Conservation (phyloP, 2,329 filamentous ascomycete genomes). For the Hysterium pulicare region DNA sequence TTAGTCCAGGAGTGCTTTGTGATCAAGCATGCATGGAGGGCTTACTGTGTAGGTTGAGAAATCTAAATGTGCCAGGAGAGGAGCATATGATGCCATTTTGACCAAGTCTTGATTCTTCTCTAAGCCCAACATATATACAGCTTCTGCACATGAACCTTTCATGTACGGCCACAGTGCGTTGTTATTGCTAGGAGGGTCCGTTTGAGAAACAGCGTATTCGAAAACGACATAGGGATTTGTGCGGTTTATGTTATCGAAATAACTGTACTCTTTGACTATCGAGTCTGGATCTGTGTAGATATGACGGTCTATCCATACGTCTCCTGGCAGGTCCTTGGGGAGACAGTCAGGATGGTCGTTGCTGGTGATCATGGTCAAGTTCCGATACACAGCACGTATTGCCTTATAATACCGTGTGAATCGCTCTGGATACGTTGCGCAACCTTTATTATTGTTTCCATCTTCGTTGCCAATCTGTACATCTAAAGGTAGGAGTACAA, state of each 20-base stretch:
- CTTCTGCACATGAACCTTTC: constrained; percentile 62
- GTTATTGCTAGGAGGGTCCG: background rate
- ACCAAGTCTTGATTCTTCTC: constrained; percentile 61
- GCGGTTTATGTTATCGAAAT: background rate
- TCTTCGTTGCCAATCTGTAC: too few species aligned
- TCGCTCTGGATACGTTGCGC: constrained; percentile 50
- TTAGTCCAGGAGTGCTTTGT: background rate
- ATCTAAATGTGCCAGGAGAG: constrained; percentile 28
- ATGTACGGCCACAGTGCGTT: constrained; percentile 14
- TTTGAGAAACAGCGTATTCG: background rate
- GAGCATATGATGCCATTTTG: constrained; percentile 49
- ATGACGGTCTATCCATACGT: background rate
- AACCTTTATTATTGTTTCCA: constrained; percentile 63
- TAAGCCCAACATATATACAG: constrained; percentile 60
- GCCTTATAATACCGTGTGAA: constrained; percentile 56
- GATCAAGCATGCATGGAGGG: background rate
- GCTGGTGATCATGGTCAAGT: background rate
- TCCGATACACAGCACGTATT: background rate
- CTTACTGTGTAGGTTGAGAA: constrained; percentile 1
- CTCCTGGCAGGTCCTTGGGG: background rate
- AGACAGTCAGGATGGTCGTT: background rate
- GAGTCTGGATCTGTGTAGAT: background rate
- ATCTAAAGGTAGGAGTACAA: too few species aligned
- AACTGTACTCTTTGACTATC: background rate
- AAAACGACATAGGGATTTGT: background rate